Conservation (phyloP, 192 early-diverging fungal genomes). For the Podila epicladia region DNA sequence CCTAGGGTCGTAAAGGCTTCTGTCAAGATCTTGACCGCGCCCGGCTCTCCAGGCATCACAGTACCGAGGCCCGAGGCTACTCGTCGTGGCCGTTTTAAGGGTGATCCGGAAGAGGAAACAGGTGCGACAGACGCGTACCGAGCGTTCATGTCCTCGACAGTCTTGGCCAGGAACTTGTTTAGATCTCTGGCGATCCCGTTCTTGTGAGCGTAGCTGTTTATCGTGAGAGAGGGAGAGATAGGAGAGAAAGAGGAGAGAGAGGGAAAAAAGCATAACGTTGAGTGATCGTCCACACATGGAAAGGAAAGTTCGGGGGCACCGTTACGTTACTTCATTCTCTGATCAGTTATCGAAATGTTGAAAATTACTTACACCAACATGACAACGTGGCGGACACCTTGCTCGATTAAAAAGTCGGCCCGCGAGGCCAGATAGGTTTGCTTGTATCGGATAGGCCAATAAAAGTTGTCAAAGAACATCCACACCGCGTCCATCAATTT, state of each 20-base stretch:
- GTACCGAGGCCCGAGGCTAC: conserved; percentile 53
- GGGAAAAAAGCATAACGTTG: no score
- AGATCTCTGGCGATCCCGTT: conserved; percentile 53
- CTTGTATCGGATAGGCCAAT: conserved; percentile 54
- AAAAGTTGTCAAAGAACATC: conserved; percentile 51
- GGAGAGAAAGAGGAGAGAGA: neutral
- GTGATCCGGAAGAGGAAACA: neutral
- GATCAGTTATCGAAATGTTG: no score
- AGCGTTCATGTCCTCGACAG: conserved; percentile 44
- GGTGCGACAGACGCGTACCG: conserved; percentile 15
- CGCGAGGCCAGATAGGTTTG: conserved; percentile 21
- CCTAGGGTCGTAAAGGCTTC: conserved; percentile 44
- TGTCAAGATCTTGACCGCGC: conserved; percentile 32
- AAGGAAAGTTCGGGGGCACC: neutral
- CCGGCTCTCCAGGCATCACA: conserved; percentile 52
- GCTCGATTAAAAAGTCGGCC: conserved; percentile 49
- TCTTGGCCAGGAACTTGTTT: conserved; percentile 39
- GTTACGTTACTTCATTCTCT: no score
- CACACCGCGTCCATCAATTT: conserved; percentile 53
- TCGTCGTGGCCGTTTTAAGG: neutral
- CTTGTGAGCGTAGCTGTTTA: conserved; percentile 52
- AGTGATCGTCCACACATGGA: neutral
- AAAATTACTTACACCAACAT: conserved; percentile 33
- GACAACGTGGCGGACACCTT: conserved; percentile 48
- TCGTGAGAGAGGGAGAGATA: neutral